Conservation (phyloP, 352 stramenopile species). For the Blastocystis sp. region DNA sequence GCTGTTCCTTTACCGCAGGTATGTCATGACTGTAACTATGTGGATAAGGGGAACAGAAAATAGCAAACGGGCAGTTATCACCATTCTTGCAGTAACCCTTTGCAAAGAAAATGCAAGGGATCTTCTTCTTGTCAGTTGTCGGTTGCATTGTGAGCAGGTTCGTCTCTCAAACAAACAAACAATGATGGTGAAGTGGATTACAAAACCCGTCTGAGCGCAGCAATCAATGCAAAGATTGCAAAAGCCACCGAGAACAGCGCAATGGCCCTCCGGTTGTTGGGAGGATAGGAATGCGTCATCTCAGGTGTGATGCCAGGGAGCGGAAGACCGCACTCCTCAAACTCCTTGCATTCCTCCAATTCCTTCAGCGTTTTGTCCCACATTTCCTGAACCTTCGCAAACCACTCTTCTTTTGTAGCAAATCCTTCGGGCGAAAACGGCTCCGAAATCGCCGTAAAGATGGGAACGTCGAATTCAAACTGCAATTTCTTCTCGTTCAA, state of each 20-base stretch:
- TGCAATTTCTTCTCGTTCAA: constrained; percentile 33
- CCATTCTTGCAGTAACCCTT: neutral
- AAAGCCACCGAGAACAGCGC: neutral
- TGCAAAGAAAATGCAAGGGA: neutral
- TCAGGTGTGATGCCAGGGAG: constrained; percentile 26
- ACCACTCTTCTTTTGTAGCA: constrained; percentile 37
- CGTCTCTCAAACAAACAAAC: neutral
- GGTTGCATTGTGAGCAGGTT: too few species aligned
- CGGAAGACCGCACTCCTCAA: neutral
- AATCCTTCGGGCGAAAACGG: neutral
- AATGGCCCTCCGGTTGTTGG: neutral
- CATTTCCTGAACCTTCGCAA: neutral
- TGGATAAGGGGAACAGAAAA: neutral
- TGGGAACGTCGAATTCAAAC: neutral
- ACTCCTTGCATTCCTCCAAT: constrained; percentile 12
- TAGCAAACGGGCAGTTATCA: neutral
- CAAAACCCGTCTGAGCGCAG: neutral
- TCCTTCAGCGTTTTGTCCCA: constrained; percentile 17
- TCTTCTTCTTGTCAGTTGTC: neutral
- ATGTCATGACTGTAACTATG: neutral
- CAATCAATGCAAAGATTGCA: neutral
- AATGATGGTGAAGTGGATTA: neutral
- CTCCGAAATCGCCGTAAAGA: constrained; percentile 5
- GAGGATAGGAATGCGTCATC: neutral
- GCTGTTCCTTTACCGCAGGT: neutral